Conservation (phyloP, 148 eudicot species). For the Rhododendron henanense region DNA sequence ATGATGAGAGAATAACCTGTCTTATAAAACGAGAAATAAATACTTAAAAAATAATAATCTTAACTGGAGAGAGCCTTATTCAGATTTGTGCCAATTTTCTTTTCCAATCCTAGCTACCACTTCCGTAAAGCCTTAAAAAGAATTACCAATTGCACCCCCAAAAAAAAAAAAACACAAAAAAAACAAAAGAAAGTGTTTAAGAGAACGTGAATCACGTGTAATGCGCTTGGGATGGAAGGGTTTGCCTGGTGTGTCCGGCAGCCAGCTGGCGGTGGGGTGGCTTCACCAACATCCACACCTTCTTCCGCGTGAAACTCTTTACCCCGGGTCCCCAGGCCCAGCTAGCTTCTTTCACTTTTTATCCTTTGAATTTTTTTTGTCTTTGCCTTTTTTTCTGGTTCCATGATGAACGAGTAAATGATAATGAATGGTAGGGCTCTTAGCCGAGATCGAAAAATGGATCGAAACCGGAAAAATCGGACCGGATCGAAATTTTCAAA, state of each 20-base stretch:
- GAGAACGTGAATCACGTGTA: conserved; percentile 17
- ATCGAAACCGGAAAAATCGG: no score
- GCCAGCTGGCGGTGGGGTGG: conserved; percentile 25
- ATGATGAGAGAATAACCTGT: no score
- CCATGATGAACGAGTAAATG: not conserved
- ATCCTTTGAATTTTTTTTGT: not conserved
- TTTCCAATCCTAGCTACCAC: not conserved
- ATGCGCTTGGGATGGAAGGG: not conserved
- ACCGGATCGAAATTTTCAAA: no score
- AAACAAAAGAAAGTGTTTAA: no score
- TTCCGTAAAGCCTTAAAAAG: not conserved
- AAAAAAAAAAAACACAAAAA: not conserved
- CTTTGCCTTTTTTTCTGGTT: not conserved
- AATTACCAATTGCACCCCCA: not conserved
- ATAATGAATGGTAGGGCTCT: no score
- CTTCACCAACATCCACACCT: conserved; percentile 21
- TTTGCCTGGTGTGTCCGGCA: not conserved
- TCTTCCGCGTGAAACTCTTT: conserved; percentile 15
- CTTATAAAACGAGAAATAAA: no score
- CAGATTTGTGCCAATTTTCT: not conserved
- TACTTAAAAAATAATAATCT: no score
- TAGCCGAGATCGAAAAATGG: no score
- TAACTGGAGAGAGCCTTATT: not conserved
- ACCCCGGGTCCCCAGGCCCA: not conserved
- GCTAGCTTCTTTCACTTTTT: not conserved